Conservation (phyloP, 495 filamentous ascomycete genomes). For the Penicillium cataractarum region DNA sequence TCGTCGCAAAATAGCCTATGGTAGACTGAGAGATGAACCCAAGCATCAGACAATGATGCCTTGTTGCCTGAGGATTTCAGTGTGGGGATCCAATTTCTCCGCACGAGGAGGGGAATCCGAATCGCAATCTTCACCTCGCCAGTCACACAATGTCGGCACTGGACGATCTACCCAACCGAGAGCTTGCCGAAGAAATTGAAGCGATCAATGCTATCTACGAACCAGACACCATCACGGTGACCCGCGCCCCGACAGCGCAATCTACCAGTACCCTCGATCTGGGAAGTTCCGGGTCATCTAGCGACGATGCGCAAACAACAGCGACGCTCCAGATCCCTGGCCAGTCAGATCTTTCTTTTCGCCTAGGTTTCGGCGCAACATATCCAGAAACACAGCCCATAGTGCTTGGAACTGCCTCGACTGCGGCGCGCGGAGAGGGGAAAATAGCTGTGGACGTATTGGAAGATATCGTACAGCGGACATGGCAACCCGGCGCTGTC, state of each 20-base stretch:
- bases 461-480: constrained; percentile 62
- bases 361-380: constrained; percentile 65
- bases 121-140: constrained; percentile 11
- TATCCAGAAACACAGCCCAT: constrained; percentile 75
- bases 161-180: constrained; percentile 49
- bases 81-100: constrained; percentile 26
- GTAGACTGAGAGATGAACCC: neutral
- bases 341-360: constrained; percentile 55
- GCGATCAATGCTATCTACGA: constrained; percentile 95
- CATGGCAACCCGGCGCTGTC: constrained; percentile 73
- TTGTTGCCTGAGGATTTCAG: constrained; percentile 20
- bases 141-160: constrained; percentile 29
- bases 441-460: constrained; percentile 66
- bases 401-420: constrained; percentile 65
- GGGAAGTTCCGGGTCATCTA: constrained; percentile 24
- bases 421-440: constrained; percentile 63
- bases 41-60: constrained; percentile 1
- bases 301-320: constrained; percentile 32
- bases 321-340: constrained; percentile 46
- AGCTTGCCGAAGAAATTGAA: constrained; percentile 80
- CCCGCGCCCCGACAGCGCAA: constrained; percentile 40
- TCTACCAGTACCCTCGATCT: constrained; percentile 51
- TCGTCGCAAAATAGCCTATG: neutral
- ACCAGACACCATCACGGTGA: constrained; percentile 59
- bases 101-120: constrained; percentile 17